phyloP scores from a whole-genome alignment of 495 filamentous ascomycete species.

The Talaromyces thailandensis region DNA sequence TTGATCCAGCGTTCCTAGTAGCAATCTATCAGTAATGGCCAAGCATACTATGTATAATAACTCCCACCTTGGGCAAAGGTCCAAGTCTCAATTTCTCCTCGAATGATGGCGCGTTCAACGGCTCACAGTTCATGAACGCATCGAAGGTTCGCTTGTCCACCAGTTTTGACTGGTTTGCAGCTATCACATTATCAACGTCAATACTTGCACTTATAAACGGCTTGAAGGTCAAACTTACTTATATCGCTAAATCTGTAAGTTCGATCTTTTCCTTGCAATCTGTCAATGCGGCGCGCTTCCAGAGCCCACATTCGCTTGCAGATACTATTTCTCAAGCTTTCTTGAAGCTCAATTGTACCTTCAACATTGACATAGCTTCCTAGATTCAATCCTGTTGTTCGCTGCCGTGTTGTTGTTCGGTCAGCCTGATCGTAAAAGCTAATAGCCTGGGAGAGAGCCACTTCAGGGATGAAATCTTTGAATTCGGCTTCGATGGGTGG shows the following conservation, averaged over 20 bases:
- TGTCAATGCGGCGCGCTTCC: conserved; percentile 29
- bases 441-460: conserved; percentile 29
- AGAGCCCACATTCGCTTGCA: conserved; percentile 34
- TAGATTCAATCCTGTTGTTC: conserved; percentile 25
- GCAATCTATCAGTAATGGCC: conserved; percentile 3
- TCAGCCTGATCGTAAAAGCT: conserved; percentile 31
- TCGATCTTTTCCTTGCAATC: conserved; percentile 30
- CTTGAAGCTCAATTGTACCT: conserved; percentile 31
- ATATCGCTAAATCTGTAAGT: conserved; percentile 26
- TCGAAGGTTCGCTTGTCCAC: conserved; percentile 26
- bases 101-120: conserved; percentile 24
- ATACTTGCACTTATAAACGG: background rate
- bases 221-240: conserved; percentile 16
- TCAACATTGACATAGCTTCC: conserved; percentile 31
- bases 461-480: conserved; percentile 35
- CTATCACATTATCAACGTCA: conserved; percentile 11
- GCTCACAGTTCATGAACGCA: conserved; percentile 40
- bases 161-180: conserved; percentile 17
- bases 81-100: conserved; percentile 33
- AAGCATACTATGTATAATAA: background rate
- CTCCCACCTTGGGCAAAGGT: conserved; percentile 30
- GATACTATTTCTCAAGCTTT: conserved; percentile 27
- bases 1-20: conserved; percentile 30
- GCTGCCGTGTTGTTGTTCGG: conserved; percentile 21
- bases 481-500: conserved; percentile 32